Evolutionary conservation across 106 monocot species (phyloP), one percentile per base, ranked within the genome.

Genomic region (Acanthochlamys bracteata): DNA sequence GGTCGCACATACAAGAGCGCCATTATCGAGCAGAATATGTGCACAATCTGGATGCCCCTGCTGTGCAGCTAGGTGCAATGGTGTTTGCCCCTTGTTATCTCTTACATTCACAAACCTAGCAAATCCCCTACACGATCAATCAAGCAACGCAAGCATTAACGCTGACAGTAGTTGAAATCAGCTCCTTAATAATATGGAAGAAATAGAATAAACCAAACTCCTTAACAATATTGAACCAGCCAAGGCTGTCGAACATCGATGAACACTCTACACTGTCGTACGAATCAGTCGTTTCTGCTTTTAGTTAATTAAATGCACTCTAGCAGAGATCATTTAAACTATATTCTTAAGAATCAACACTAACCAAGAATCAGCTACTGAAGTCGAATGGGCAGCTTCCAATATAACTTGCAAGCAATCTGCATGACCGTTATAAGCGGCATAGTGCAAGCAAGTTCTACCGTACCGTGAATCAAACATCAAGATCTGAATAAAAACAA

Each of bases 61-160:
- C 69, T 81, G 82, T 9, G 88, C 84, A 3, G 92, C 92, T 41
- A 92, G 87, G 68, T 99, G 92, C 71, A 99, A 71, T 24, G 98
- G 89, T 3, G 98, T 92, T n/a, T 81, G 92, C 8, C 92, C 92
- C n/a, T 73, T 65, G 47, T 60, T 82, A 73, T 92, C 92, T 71
- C 70, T 91, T 14, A 98, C 84, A 73, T 91, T 98, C 17, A 98
- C 91, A 75, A 88, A 98, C 66, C 96, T 54, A n/a, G 85, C 80
- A 53, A 85, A 98, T 69, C 96, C 96, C 96, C 96, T 98, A 65
- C 14, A 21, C 33, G 75, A 2, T 20, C 41, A 33, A 13, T 66
- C 12, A 66, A 23, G 16, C 17, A 9, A 61, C 2, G 8, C 51
- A 51, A 51, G 8, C 3, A 8, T 51, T 15, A 51, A 15, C 13